Base-by-base conservation (phyloP, 176 grass and related monocot species). In the Olyra latifolia region DNA sequence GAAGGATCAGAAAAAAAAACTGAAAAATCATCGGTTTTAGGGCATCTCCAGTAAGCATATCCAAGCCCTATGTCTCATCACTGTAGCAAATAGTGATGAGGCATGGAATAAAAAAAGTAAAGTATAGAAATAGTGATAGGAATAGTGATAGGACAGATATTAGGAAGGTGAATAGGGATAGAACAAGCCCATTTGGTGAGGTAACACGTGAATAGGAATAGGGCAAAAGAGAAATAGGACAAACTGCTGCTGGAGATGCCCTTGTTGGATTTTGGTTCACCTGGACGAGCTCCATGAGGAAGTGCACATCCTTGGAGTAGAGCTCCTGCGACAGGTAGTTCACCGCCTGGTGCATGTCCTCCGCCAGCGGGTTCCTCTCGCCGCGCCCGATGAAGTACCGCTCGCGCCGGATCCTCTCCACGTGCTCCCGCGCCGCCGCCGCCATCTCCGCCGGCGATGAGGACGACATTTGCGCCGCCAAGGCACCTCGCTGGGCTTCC, bases 221-320 rank as follows among this genome's bases (percentile, higher is more conserved):
- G n/a, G n/a, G n/a, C n/a, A n/a, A n/a, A n/a, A n/a, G n/a, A n/a
- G n/a, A n/a, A n/a, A n/a, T n/a, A n/a, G n/a, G n/a, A n/a, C n/a
- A n/a, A n/a, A n/a, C n/a, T n/a, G n/a, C n/a, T n/a, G n/a, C n/a
- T n/a, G n/a, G n/a, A n/a, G n/a, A n/a, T n/a, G n/a, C n/a, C n/a
- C n/a, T n/a, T n/a, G n/a, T n/a, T n/a, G n/a, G n/a, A 12, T 49
- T 7, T n/a, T 1, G 1, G 1, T 0, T 29, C 17, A 92, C 93
- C 93, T 97, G 93, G 38, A 96, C 54, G 64, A 96, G 85, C 66
- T 96, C 93, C 93, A 96, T 96, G 79, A 96, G 87, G 56, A 96
- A 96, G 66, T 96, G 93, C 19, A 96, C 82, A 41, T 96, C 93
- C 82, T 90, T 96, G 82, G 93, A 90, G 75, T 96, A 96, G 49